Percentiles rank a stretch among this genome's conserved stretches.
Conservation (phyloP, 2,329 filamentous ascomycete genomes). For the Claviceps paspali region DNA sequence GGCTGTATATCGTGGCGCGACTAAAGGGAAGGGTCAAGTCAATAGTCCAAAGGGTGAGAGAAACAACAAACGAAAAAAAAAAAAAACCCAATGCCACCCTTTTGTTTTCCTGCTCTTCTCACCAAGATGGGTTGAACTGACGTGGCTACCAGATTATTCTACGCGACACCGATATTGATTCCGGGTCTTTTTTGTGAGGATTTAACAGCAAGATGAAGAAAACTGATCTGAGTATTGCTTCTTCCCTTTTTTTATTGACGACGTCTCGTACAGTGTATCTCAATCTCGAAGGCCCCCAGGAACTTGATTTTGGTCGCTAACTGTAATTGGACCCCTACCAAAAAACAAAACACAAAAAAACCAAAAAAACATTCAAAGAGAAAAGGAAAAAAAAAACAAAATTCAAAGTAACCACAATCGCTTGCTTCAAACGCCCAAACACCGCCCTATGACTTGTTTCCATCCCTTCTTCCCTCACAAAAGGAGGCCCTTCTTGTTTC, state of each 20-base stretch:
- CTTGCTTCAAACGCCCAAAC: background rate
- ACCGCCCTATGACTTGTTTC: background rate
- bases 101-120: background rate
- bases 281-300: background rate
- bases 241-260: background rate
- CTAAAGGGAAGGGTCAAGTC: constrained; percentile 92
- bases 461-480: no score
- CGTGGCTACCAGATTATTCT: constrained; percentile 16
- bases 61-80: background rate
- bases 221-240: no score
- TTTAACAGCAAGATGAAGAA: no score
- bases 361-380: background rate
- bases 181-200: background rate
- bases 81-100: background rate
- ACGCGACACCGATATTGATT: constrained; percentile 23
- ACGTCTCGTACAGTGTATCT: background rate
- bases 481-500: no score
- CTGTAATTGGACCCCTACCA: no score
- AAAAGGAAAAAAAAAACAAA: background rate
- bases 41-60: constrained; percentile 71
- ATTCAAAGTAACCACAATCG: background rate
- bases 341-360: background rate
- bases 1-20: constrained; percentile 94
- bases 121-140: background rate
- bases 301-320: no score